Base-by-base conservation (phyloP, 2,329 filamentous ascomycete genomes). In the Fusarium coicis region DNA sequence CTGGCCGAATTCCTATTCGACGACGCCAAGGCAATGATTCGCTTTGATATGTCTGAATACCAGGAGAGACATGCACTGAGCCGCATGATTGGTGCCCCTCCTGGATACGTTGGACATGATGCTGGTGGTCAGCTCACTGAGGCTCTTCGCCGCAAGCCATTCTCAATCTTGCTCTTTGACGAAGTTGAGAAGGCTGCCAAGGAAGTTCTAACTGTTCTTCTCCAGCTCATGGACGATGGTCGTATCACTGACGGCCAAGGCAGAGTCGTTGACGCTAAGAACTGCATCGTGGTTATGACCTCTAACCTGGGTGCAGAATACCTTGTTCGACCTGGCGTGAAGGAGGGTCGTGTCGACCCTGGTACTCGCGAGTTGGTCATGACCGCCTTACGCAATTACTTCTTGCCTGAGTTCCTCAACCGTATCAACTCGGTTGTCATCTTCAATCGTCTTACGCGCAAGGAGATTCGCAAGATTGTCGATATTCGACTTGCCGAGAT, bases 1-100 rank as follows among this genome's bases (percentile, higher is more conserved):
- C 88, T 99, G 67, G 96, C 96, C 54, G 96, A 99, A 82, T 99
- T 99, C 86, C 87, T 99, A 34, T 99, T 99, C 85, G 96, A 99
- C 80, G 96, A 99, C 77, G 85, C 96, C 32, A 98, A 98, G 86
- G 87, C 96, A 39, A 98, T 99, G 96, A 97, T 99, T 78, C 93
- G 96, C 43, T 97, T 99, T 85, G 96, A 99, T 81, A 99, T 99
- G 96, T 98, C 96, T 10, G 96, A 99, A 83, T 99, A 99, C 83
- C 97, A 99, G 83, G 96, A 99, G 84, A 92, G 96, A 10, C 96
- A 99, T 82, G 93, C 96, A 2, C 89, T 99, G 19, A 97, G 94
- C 81, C 91, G 96, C 68, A 98, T 99, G 94, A 99, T 99, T 77
- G 96, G 96, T 81, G 95, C 96, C 26, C 96, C 96, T 26, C 96